phyloP scores from a whole-genome alignment of 2,329 filamentous ascomycete species.

The Colletotrichum sp. region DNA sequence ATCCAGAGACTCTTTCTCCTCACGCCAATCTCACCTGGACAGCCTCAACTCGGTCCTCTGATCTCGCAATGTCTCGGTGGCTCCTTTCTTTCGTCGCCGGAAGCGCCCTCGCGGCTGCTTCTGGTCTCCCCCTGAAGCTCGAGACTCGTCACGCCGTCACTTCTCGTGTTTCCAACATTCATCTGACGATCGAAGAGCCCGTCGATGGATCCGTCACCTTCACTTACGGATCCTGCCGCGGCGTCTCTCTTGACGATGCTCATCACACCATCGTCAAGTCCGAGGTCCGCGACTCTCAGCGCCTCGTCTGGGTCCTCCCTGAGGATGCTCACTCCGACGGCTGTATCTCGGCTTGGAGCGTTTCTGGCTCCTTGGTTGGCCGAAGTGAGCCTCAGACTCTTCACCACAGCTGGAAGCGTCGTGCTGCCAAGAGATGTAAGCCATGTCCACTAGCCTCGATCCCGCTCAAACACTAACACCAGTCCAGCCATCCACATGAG shows the following conservation, averaged over 20 bases:
- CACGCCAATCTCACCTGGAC: conserved; percentile 1
- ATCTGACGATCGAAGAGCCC: conserved; percentile 24
- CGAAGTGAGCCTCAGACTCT: conserved; percentile 39
- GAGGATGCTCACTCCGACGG: conserved; percentile 29
- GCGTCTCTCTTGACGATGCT: conserved; percentile 12
- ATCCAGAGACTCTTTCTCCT: background rate
- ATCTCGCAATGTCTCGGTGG: conserved; percentile 17
- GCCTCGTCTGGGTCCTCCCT: conserved; percentile 29
- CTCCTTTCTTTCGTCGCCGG: conserved; percentile 17
- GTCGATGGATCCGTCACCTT: conserved; percentile 24
- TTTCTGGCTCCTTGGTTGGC: conserved; percentile 33
- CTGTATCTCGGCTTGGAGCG: conserved; percentile 45
- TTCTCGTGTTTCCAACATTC: conserved; percentile 37
- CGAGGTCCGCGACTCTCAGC: conserved; percentile 22
- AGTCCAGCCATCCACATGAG: conserved; percentile 48
- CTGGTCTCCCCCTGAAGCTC: conserved; percentile 33
- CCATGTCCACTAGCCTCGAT: too few relatives aligned
- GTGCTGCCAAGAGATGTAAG: conserved; percentile 19
- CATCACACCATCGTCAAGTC: conserved; percentile 24
- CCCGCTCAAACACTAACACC: conserved; percentile 22
- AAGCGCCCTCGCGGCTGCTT: conserved; percentile 16
- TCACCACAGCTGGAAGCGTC: conserved; percentile 27
- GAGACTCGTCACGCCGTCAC: conserved; percentile 36
- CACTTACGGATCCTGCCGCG: conserved; percentile 26
- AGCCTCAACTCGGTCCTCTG: background rate